Conservation (phyloP, 129 eudicot genomes). For the Flaveria sonorensis region DNA sequence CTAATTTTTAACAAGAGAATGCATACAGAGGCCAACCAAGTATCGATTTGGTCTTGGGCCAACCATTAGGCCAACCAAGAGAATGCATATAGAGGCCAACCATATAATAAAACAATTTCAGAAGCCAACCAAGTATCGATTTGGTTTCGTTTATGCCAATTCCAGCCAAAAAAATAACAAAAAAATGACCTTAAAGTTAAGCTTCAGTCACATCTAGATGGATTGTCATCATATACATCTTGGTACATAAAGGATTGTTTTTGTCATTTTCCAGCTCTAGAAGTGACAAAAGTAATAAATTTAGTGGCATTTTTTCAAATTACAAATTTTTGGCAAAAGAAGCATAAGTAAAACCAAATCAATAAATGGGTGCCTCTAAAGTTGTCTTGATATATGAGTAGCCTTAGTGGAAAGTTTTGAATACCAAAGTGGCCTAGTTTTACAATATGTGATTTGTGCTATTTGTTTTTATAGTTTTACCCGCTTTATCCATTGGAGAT, state of each 20-base stretch:
- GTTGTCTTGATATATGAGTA: background rate
- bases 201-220: background rate
- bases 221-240: background rate
- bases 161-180: background rate
- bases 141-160: background rate
- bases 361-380: background rate
- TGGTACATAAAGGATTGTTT: too few species aligned
- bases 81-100: too few species aligned
- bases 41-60: background rate
- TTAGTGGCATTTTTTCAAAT: background rate
- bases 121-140: background rate
- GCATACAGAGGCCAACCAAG: background rate
- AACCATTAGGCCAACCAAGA: too few species aligned
- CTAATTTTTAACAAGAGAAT: background rate
- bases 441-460: background rate
- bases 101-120: background rate
- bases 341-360: background rate
- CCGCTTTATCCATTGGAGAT: background rate
- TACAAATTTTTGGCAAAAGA: background rate
- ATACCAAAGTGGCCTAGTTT: background rate
- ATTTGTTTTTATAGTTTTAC: background rate
- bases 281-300: background rate
- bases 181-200: too few species aligned
- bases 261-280: background rate
- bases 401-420: too few species aligned